Conservation (phyloP, 2,329 filamentous ascomycete species). For the Venturia carpophila region DNA sequence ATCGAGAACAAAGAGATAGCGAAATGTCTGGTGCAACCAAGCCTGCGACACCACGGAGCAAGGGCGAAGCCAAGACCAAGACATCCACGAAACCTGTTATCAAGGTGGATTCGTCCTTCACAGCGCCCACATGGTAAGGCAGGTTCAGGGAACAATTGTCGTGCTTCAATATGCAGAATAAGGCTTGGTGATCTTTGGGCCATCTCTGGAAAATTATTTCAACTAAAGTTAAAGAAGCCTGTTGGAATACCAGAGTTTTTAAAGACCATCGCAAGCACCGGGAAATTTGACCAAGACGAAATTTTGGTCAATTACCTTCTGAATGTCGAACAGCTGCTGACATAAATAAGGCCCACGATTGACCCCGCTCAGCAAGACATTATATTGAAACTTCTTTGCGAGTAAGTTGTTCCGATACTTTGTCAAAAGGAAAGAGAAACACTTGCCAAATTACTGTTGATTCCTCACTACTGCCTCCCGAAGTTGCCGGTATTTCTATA, state of each 20-base stretch:
- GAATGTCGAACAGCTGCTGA: background rate
- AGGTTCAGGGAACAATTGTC: background rate
- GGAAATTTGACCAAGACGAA: background rate
- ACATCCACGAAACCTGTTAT: constrained; percentile 6
- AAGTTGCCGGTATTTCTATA: too few relatives aligned
- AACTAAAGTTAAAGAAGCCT: background rate
- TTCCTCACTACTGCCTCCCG: too few relatives aligned
- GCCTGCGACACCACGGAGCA: constrained; percentile 1
- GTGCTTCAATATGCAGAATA: background rate
- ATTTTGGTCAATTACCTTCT: background rate
- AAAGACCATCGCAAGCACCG: background rate
- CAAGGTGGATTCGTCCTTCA: constrained; percentile 11
- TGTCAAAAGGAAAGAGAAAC: background rate
- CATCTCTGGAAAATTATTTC: background rate
- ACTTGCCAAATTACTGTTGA: too few relatives aligned
- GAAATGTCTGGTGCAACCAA: background rate
- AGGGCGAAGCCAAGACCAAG: background rate
- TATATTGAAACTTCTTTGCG: constrained; percentile 17
- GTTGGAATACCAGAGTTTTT: background rate
- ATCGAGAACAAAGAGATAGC: background rate
- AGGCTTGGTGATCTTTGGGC: background rate
- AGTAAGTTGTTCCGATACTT: background rate
- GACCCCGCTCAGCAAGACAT: constrained; percentile 10
- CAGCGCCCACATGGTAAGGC: constrained; percentile 8
- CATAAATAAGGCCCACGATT: constrained; percentile 5